phyloP scores from a whole-genome alignment of 139 green algal genomes.

The Desmodesmus armatus region DNA sequence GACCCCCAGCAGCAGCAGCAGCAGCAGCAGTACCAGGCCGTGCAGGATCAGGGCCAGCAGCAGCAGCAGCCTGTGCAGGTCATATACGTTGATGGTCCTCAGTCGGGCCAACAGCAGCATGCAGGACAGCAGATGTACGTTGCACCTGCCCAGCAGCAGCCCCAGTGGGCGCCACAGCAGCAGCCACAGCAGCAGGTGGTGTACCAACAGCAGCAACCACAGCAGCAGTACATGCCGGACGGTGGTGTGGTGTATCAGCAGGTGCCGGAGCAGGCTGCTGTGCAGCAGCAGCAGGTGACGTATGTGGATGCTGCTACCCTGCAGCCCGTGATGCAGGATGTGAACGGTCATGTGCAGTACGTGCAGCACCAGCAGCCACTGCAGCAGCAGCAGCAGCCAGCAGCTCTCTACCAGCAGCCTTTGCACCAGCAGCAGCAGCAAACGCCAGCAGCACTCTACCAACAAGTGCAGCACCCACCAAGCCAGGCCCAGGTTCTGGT shows the following conservation, averaged over 20 bases:
- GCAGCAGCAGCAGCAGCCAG: background rate
- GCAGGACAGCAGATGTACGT: background rate
- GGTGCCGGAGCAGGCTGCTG: background rate
- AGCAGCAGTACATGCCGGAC: background rate
- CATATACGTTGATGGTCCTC: too few relatives aligned
- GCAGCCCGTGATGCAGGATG: background rate
- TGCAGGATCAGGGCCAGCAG: too few relatives aligned
- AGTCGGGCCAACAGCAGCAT: background rate
- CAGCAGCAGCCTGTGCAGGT: too few relatives aligned
- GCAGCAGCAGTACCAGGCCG: too few relatives aligned
- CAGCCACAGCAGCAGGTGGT: background rate
- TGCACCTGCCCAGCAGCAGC: background rate
- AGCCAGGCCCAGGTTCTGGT: background rate
- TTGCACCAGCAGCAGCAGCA: background rate
- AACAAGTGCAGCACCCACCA: background rate
- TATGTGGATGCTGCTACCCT: background rate
- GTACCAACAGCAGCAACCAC: background rate
- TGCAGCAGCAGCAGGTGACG: background rate
- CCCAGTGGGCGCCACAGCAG: too few relatives aligned
- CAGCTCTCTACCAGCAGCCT: background rate
- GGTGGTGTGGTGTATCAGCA: background rate
- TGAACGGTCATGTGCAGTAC: background rate
- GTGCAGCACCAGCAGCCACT: constrained; percentile 1
- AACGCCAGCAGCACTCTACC: background rate
- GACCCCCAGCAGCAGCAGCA: too few relatives aligned